These are phyloP conservation scores for Sanghuangporus weigelae DNA, from an alignment of 1,284 basidiomycete genomes.

Conservation along the genomic window DNA sequence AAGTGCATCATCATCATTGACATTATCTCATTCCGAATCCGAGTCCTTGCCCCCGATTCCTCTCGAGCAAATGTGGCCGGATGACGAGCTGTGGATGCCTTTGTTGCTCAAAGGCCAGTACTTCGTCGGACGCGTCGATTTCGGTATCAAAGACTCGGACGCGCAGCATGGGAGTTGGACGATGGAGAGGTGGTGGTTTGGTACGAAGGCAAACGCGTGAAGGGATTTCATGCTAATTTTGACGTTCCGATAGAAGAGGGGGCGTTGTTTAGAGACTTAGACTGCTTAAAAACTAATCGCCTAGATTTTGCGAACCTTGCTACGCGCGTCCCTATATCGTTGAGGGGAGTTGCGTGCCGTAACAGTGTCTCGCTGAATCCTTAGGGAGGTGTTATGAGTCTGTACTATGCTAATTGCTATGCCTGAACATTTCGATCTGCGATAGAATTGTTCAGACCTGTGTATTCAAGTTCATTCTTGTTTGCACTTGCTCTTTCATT, in stretches of 20 bases:
- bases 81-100: slow-evolving; percentile 35
- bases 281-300: no score
- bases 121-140: slow-evolving; percentile 36
- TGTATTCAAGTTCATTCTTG: no score
- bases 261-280: no score
- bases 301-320: no score
- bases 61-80: slow-evolving; percentile 36
- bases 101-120: slow-evolving; percentile 25
- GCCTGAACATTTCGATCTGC: no score
- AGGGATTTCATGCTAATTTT: neutral
- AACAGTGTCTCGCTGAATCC: no score
- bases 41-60: slow-evolving; percentile 26
- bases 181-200: slow-evolving; percentile 19
- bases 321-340: no score
- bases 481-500: no score
- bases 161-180: slow-evolving; percentile 17
- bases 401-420: no score
- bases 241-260: neutral
- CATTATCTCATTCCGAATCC: neutral
- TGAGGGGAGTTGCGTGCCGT: no score
- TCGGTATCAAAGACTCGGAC: slow-evolving; percentile 18
- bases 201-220: neutral
- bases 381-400: no score
- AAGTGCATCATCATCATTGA: neutral
- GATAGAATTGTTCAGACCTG: no score